Percentiles rank a stretch among this genome's conserved stretches.
These are phyloP conservation scores for Erythrobasidium hasegawianum DNA, from an alignment of 1,284 basidiomycete species.

Conservation along the genomic window DNA sequence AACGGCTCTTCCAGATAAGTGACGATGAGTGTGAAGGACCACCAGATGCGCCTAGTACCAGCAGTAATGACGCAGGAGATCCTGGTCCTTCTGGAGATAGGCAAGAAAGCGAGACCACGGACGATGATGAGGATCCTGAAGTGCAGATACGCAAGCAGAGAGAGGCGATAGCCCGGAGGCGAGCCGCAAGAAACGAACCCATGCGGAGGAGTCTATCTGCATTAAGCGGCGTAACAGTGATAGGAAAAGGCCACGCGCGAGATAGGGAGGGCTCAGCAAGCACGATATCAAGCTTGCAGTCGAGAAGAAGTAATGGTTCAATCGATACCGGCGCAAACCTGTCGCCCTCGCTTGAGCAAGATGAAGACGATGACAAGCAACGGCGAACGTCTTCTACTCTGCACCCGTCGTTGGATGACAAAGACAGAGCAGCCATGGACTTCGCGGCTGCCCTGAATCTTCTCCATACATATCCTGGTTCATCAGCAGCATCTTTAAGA, in stretches of 20 bases:
- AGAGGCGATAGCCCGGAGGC: neutral
- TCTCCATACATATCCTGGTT: no score
- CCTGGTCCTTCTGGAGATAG: neutral
- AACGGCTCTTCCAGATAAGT: constrained; percentile 27
- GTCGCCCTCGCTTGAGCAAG: neutral
- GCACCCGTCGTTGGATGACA: constrained; percentile 6
- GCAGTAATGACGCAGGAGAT: neutral
- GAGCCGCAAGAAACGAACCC: constrained; percentile 19
- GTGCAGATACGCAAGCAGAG: neutral
- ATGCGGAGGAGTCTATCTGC: constrained; percentile 18
- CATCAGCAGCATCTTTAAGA: no score
- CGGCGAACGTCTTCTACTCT: neutral
- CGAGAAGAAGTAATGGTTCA: neutral
- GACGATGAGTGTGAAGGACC: constrained; percentile 18
- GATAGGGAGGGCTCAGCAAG: constrained; percentile 22
- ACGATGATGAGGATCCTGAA: neutral
- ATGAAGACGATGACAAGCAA: neutral
- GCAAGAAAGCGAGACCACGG: no score
- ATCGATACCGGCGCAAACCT: neutral
- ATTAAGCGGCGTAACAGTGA: constrained; percentile 32
- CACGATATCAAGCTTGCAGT: constrained; percentile 3
- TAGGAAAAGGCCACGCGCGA: constrained; percentile 20
- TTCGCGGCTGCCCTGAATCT: no score
- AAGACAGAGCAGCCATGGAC: no score
- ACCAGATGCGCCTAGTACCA: neutral